Evolutionary conservation across 2,329 filamentous ascomycete genomes (phyloP).

Genomic region (Alternaria atra): DNA sequence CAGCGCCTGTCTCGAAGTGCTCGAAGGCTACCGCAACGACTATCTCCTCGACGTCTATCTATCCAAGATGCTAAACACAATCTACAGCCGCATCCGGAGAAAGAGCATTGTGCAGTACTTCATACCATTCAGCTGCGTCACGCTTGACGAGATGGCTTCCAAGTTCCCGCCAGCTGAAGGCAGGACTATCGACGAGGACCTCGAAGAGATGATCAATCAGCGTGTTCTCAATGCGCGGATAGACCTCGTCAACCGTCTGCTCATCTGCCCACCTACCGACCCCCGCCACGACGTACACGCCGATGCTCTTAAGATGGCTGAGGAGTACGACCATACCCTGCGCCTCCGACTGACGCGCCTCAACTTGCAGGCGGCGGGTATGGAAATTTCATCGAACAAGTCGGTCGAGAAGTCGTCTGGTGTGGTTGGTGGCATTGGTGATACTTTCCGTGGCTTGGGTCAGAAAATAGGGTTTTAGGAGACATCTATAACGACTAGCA

Average conservation of each 20-base stretch:
- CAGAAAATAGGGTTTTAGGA: conserved; percentile 43
- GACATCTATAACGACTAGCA: neutral
- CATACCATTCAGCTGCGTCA: conserved; percentile 87
- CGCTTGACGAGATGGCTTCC: conserved; percentile 77
- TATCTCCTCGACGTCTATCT: conserved; percentile 92
- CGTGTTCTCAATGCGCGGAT: conserved; percentile 79
- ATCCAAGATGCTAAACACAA: conserved; percentile 72
- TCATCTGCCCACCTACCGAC: conserved; percentile 75
- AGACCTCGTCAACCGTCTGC: conserved; percentile 80
- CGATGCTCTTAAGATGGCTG: conserved; percentile 72
- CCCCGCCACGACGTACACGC: conserved; percentile 74
- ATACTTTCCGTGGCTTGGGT: conserved; percentile 39
- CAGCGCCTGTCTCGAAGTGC: conserved; percentile 79
- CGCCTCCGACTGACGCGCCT: conserved; percentile 80
- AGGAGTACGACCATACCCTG: conserved; percentile 77
- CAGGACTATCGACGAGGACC: conserved; percentile 71
- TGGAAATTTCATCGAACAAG: conserved; percentile 67
- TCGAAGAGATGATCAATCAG: conserved; percentile 78
- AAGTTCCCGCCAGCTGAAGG: conserved; percentile 71
- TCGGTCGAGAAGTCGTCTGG: conserved; percentile 21
- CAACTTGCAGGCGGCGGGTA: conserved; percentile 75
- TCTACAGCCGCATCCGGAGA: conserved; percentile 80
- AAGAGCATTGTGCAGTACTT: conserved; percentile 97
- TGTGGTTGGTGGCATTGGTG: conserved; percentile 34
- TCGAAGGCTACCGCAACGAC: conserved; percentile 83